phyloP scores from a whole-genome alignment of 2,329 filamentous ascomycete species.

The Dactylonectria estremocensis region DNA sequence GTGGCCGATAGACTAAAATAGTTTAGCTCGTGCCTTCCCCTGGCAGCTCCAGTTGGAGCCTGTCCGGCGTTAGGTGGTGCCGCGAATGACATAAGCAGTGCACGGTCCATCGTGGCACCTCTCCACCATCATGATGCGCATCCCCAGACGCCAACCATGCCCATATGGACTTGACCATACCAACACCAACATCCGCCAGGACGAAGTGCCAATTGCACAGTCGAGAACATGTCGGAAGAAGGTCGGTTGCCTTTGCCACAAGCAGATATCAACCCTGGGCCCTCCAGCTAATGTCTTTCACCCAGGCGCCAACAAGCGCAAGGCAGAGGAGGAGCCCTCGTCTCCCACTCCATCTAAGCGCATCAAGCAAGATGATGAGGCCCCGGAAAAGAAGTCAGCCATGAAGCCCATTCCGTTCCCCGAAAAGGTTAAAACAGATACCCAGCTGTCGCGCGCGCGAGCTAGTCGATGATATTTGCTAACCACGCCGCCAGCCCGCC shows the following conservation, averaged over 20 bases:
- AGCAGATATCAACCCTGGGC: neutral
- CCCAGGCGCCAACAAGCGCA: conserved; percentile 79
- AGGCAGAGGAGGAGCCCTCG: conserved; percentile 77
- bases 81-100: conserved; percentile 51
- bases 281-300: conserved; percentile 21
- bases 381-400: conserved; percentile 62
- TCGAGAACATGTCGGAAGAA: conserved; percentile 46
- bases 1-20: conserved; percentile 53
- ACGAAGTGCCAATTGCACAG: conserved; percentile 17
- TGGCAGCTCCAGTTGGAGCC: neutral
- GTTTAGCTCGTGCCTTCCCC: conserved; percentile 48
- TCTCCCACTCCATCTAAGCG: conserved; percentile 77
- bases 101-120: conserved; percentile 43
- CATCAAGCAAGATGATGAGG: conserved; percentile 65
- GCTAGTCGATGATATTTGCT: neutral
- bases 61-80: neutral
- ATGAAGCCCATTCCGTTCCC: conserved; percentile 86
- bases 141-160: conserved; percentile 26
- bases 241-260: conserved; percentile 26
- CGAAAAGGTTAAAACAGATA: conserved; percentile 79
- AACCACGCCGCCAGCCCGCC: conserved; percentile 72
- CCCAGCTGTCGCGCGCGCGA: fast-evolving
- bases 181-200: conserved; percentile 8
- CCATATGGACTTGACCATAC: conserved; percentile 30
- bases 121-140: conserved; percentile 45